Conservation (phyloP, 75 land plant genomes). For the Gnetum montanum region DNA sequence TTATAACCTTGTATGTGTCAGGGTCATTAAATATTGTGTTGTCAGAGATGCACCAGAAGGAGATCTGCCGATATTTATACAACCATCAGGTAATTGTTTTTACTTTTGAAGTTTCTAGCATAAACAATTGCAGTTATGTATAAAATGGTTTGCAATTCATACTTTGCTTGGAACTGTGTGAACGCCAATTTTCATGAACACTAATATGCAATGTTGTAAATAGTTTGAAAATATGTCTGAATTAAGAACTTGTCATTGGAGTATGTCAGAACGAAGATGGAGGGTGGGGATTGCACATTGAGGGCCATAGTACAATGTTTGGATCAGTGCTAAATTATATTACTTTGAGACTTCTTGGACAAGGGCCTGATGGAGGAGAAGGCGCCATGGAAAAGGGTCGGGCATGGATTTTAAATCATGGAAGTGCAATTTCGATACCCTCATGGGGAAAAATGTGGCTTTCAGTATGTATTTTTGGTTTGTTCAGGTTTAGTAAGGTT, state of each 20-base stretch:
- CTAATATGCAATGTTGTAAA: no score
- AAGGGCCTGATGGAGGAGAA: constrained; percentile 54
- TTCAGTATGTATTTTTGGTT: constrained; percentile 45
- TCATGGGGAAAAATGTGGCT: constrained; percentile 99
- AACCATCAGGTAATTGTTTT: constrained; percentile 75
- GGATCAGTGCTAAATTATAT: constrained; percentile 82
- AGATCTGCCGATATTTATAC: constrained; percentile 78
- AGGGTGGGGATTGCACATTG: constrained; percentile 98
- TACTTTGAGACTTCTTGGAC: constrained; percentile 82
- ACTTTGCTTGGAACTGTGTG: no score
- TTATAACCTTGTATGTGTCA: constrained; percentile 67
- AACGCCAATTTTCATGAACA: no score
- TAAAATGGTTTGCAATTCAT: no score
- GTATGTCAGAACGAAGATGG: constrained; percentile 78
- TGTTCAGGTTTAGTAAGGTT: no score
- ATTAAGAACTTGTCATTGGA: not conserved
- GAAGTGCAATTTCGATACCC: constrained; percentile 74
- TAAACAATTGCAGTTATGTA: no score
- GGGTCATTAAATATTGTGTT: constrained; percentile 74
- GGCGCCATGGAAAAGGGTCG: constrained; percentile 72
- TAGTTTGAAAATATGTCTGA: no score
- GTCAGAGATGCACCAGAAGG: constrained; percentile 65
- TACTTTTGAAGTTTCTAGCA: no score
- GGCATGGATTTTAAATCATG: constrained; percentile 85
- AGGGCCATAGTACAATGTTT: constrained; percentile 94